A percentile compares a stretch with the other conserved stretches of the same genome.
These are phyloP conservation scores for Xerocomus spinulosus DNA, from an alignment of 768 basidiomycete species.

Conservation along the genomic window DNA sequence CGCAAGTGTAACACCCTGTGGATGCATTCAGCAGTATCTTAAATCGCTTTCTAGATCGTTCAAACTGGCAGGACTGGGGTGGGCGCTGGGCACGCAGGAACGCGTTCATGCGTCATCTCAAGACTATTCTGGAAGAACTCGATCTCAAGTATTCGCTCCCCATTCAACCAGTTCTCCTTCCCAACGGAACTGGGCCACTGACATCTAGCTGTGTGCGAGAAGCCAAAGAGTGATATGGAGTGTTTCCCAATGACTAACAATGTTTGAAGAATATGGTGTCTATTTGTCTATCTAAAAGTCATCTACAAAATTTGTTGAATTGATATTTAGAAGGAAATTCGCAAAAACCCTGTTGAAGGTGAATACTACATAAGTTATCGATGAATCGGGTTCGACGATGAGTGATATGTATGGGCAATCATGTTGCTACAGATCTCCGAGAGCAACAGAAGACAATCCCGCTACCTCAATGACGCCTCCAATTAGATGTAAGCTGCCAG, in stretches of 20 bases:
- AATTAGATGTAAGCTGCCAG: conserved; percentile 90
- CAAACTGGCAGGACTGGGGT: conserved; percentile 88
- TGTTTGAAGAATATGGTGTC: background rate
- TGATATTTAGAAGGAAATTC: background rate
- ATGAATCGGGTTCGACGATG: conserved; percentile 3
- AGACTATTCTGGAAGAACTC: conserved; percentile 66
- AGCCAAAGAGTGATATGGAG: background rate
- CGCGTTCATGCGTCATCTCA: conserved; percentile 70
- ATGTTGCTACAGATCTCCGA: conserved; percentile 36
- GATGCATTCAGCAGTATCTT: background rate
- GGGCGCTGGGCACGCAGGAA: conserved; percentile 73
- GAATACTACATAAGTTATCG: conserved; percentile 11
- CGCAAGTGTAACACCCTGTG: conserved; percentile 40
- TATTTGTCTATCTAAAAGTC: background rate
- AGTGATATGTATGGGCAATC: background rate
- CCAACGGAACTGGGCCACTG: conserved; percentile 14
- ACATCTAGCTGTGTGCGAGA: background rate
- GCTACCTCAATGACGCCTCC: conserved; percentile 94
- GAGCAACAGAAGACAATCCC: conserved; percentile 63
- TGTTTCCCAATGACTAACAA: background rate
- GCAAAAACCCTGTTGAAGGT: conserved; percentile 36
- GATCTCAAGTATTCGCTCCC: conserved; percentile 69
- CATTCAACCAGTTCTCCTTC: conserved; percentile 64
- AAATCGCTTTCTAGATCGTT: conserved; percentile 46
- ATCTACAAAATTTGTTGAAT: background rate